These are phyloP conservation scores for Crepidotus variabilis DNA, from an alignment of 768 basidiomycete genomes.

Conservation along the genomic window DNA sequence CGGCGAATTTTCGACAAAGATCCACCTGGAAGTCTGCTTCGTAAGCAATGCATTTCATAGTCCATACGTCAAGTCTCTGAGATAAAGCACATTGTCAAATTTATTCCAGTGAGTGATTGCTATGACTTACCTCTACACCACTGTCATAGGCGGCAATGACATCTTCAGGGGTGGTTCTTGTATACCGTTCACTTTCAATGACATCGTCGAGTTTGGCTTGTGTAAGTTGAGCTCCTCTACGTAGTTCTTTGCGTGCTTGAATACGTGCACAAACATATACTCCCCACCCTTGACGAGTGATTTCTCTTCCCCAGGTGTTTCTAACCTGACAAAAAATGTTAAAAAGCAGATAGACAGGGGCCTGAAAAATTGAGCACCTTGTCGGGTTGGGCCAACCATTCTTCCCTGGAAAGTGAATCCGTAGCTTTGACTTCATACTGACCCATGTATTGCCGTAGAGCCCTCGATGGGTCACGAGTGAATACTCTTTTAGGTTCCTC, in stretches of 20 bases:
- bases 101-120: background rate
- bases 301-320: constrained; percentile 12
- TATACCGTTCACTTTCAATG: constrained; percentile 2
- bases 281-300: constrained; percentile 12
- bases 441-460: constrained; percentile 30
- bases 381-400: constrained; percentile 17
- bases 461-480: constrained; percentile 26
- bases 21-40: constrained; percentile 13
- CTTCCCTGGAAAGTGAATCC: constrained; percentile 33
- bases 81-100: background rate
- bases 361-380: constrained; percentile 9
- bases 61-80: constrained; percentile 11
- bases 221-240: constrained; percentile 8
- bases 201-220: constrained; percentile 5
- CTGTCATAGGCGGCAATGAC: constrained; percentile 8
- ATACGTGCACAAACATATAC: constrained; percentile 7
- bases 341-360: background rate
- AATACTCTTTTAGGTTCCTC: constrained; percentile 26
- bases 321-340: constrained; percentile 6
- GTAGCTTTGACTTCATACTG: constrained; percentile 27
- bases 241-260: constrained; percentile 6
- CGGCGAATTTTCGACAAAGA: constrained; percentile 4
- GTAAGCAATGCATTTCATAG: constrained; percentile 19
- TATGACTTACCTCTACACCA: constrained; percentile 13
- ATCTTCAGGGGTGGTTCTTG: constrained; percentile 12